Evolutionary conservation across 164 flowering plant species (phyloP), one percentile per base, ranked within the genome.

Genomic region (Kingdonia uniflora): DNA sequence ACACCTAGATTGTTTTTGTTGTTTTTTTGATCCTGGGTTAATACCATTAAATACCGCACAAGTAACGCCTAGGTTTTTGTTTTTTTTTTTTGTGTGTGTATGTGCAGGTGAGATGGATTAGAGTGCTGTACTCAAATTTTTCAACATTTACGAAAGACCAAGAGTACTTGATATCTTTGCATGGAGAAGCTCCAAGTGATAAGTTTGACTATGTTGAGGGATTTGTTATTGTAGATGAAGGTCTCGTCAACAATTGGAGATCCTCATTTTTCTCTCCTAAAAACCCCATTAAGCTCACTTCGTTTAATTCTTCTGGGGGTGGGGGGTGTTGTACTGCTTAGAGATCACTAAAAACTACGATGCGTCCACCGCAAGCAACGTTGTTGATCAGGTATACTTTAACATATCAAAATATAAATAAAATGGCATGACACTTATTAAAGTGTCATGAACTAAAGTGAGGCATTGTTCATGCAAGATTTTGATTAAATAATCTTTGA

Each of bases 141-240:
- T 42, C 78, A 14, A 59, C 72, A 8, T 92, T 92, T 63, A 88
- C 91, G 1, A 57, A 58, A 5, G 97, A 92, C 62, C 99, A 92
- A 55, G 99, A 92, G 63, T 75, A 78, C 39, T 70, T 92, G 11
- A 92, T 86, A 42, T 88, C 99, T 3, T 61, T 82, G 64, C 84
- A 82, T 64, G 81, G 66, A 7, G 22, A 64, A 10, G 68, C 80
- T 7, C 11, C 66, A 0, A 43, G 55, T 43, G 65, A 74, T 20
- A 80, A 71, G 59, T 92, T 92, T 65, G 97, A 88, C 57, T 92
- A 92, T 56, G 79, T 92, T 0, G 99, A 92, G 58, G 99, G 99
- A 15, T 92, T 86, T 52, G 92, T 92, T 1, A 86, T 88, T 13
- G 95, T 84, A 0, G 95, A 88, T 44, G 87, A 84, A 68, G 94